Conservation (phyloP, 352 stramenopile species). For the Phytopythium kandeliae region DNA sequence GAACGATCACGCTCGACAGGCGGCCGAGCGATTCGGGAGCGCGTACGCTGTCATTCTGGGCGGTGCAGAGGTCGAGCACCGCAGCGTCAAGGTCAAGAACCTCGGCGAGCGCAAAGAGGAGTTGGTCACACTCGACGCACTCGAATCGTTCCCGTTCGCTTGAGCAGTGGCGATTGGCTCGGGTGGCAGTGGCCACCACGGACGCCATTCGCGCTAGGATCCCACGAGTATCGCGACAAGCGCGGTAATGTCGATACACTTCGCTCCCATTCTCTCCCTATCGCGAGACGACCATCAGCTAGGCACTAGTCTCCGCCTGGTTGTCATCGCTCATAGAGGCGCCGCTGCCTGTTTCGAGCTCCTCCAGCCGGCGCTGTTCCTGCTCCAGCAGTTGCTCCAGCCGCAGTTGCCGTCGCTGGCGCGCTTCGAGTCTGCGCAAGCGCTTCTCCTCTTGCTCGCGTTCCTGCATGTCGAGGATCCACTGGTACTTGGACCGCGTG, state of each 20-base stretch:
- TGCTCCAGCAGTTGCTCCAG: conserved; percentile 63
- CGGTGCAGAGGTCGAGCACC: conserved; percentile 53
- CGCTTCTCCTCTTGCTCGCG: conserved; percentile 62
- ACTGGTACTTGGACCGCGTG: conserved; percentile 82
- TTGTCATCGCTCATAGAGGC: background rate
- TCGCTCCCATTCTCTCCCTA: too few species aligned
- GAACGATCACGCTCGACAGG: conserved; percentile 12
- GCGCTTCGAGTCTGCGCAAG: conserved; percentile 45
- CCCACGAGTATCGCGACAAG: too few species aligned
- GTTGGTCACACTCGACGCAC: conserved; percentile 26
- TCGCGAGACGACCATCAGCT: background rate
- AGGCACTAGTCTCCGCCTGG: background rate
- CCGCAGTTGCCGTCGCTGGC: conserved; percentile 55
- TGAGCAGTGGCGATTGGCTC: conserved; percentile 3
- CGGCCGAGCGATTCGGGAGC: conserved; percentile 64
- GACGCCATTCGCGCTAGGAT: too few species aligned
- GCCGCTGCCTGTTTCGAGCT: conserved; percentile 35
- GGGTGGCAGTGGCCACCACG: too few species aligned
- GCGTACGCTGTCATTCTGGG: conserved; percentile 72
- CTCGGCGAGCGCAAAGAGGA: conserved; percentile 49
- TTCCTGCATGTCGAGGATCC: conserved; percentile 70
- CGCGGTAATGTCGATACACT: too few species aligned
- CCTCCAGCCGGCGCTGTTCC: conserved; percentile 61
- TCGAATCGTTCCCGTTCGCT: conserved; percentile 26
- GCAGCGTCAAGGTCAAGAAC: conserved; percentile 75